Percentiles rank a stretch among this genome's conserved stretches.
phyloP scores from a whole-genome alignment of 2,329 filamentous ascomycete species.

The Scedosporium dehoogii region DNA sequence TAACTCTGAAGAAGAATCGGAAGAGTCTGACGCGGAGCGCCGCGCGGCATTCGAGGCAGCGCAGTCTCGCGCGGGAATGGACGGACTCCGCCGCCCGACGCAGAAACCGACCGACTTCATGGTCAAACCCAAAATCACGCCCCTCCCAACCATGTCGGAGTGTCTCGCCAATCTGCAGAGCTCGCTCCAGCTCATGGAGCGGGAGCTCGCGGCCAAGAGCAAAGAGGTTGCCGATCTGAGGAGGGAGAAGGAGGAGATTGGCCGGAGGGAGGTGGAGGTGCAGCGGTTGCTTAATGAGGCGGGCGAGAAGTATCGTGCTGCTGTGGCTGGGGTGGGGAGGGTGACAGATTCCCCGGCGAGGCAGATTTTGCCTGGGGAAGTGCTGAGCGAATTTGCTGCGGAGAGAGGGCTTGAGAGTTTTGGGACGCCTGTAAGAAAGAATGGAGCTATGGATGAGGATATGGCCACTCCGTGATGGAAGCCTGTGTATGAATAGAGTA shows the following conservation, averaged over 20 bases:
- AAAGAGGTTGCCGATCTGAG: constrained; percentile 56
- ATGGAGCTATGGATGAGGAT: constrained; percentile 13
- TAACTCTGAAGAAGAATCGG: constrained; percentile 48
- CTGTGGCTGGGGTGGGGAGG: constrained; percentile 21
- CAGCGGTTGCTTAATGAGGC: constrained; percentile 74
- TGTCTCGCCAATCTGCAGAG: constrained; percentile 55
- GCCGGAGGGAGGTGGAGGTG: constrained; percentile 64
- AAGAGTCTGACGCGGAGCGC: constrained; percentile 61
- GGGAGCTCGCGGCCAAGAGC: constrained; percentile 48
- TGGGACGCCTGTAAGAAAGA: constrained; percentile 25
- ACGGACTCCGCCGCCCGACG: constrained; percentile 38
- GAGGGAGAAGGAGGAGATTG: constrained; percentile 58
- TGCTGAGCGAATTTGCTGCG: constrained; percentile 15
- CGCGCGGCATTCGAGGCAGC: constrained; percentile 78
- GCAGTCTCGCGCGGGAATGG: constrained; percentile 81
- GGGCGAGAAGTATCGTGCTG: constrained; percentile 50
- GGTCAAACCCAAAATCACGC: constrained; percentile 54
- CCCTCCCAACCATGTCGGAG: constrained; percentile 63
- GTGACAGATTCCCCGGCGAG: constrained; percentile 10
- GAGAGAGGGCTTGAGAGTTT: constrained; percentile 37
- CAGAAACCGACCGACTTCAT: constrained; percentile 7
- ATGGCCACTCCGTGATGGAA: background rate
- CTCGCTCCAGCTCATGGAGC: constrained; percentile 53
- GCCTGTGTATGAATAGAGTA: background rate
- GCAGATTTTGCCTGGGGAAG: constrained; percentile 9